Evolutionary conservation across 257 asterid genomes (phyloP), one percentile per base, ranked within the genome.

Genomic region (Capsicum chinense): DNA sequence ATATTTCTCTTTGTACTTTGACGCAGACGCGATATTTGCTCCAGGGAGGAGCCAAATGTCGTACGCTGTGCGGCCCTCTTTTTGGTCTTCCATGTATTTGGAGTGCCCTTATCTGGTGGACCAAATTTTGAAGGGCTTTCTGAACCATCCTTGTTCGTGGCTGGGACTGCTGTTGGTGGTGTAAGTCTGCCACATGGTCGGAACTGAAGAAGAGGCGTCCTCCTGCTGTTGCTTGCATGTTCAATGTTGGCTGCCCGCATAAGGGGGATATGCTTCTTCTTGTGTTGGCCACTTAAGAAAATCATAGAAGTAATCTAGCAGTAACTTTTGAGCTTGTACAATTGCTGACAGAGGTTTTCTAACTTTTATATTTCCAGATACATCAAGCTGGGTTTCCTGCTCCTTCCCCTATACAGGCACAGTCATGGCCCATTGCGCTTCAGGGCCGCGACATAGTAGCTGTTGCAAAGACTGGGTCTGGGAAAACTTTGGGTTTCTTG

Each of bases 21-120:
- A 90, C 96, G 90, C 97, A 95, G 98, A 95, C 93, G 97, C 99
- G 99, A 95, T 95, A 93, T 95, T 97, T 92, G 99, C 99, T 95
- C 98, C 97, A 69, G 86, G 97, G 91, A 90, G 98, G 98, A 97
- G 97, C 90, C 85, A 90, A 93, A 93, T 93, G 97, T 93, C 98
- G 99, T 95, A 94, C 96, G 83, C 94, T 92, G 95, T 93, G 97
- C 87, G 60, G 70, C 90, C 93, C 89, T 88, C 91, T 86, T 85
- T 70, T 82, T 91, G 92, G 92, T 92, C 92, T 91, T 89, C 89
- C 95, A 87, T 94, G 86, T 89, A 87, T 91, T 91, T 90, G 95
- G 97, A 91, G 95, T 84, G 88, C 95, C 98, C 93, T 90, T 90
- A 84, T 87, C 80, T 89, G 89, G 84, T 91, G 95, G 97, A 90